phyloP scores from a whole-genome alignment of 2,329 filamentous ascomycete species.

The Catunica adiposa region DNA sequence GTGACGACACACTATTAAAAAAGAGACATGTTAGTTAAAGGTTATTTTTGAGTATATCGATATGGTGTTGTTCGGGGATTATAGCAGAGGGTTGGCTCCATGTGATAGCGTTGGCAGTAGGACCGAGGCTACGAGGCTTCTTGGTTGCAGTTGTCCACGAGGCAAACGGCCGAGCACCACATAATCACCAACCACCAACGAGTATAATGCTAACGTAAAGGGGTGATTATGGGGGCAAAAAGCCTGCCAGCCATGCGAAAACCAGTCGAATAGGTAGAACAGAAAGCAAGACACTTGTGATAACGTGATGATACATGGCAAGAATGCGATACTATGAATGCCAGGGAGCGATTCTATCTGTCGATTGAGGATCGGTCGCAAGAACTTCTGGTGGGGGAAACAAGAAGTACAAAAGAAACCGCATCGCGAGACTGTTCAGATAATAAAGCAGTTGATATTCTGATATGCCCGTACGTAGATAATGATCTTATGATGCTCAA shows the following conservation, averaged over 20 bases:
- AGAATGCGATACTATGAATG: not conserved
- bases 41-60: constrained; percentile 2
- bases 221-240: not conserved
- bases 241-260: not conserved
- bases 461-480: no score
- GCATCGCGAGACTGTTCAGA: no score
- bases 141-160: not conserved
- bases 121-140: not conserved
- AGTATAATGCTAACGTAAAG: constrained; percentile 9
- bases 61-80: not conserved
- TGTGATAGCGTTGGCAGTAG: not conserved
- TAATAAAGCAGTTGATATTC: no score
- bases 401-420: not conserved
- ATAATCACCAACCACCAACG: not conserved
- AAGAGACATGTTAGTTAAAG: constrained; percentile 22
- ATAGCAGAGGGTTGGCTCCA: not conserved
- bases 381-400: not conserved
- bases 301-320: not conserved
- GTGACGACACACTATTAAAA: constrained; percentile 77
- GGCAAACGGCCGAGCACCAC: not conserved
- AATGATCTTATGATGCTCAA: not conserved
- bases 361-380: not conserved
- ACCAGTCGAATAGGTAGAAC: not conserved
- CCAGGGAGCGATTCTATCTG: not conserved
- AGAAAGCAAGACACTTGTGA: not conserved